Evolutionary conservation across 1,284 basidiomycete genomes (phyloP), one percentile per base, ranked within the genome.

Genomic region (Agroathelia rolfsii): DNA sequence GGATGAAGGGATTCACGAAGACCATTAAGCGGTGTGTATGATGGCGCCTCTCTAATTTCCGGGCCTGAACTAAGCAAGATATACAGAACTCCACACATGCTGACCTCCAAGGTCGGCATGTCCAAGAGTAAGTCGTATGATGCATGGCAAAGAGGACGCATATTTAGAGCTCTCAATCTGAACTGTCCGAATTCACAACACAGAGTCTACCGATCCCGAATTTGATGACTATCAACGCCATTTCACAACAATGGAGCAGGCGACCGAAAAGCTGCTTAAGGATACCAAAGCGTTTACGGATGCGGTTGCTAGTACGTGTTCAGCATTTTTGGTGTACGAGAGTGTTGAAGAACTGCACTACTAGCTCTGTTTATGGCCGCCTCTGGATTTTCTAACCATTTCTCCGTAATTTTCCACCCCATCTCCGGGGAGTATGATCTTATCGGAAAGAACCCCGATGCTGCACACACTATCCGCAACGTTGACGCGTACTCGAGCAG

Each of bases 251-350:
- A 67, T 94, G 45, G 90, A 97, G 58, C 62, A 73, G 36, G 79
- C 86, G 10, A 74, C 82, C 0, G 89, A 92, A 51, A 93, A 93
- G 61, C 66, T 98, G 40, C 58, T 89, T 45, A 96, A 96, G 61
- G 93, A 99, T 51, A 79, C 85, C 25, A 85, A 84, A 46, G 69
- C 78, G 5, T 97, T 92, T 59, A 75, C 76, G 6, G 90, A 97
- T 35, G 72, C 80, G 17, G 83, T 94, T 34, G 72, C 69, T 34
- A 56, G 88, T 87, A 46, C 43, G 77, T 59, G 27, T 18, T 26
- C 15, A 27, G 19, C 34, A 31, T 17, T 19, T 23, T n/a, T 30
- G 15, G 23, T 7, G 30, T 27, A 28, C 13, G 31, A 6, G 16
- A 13, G 42, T 20, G 36, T 35, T 12, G 14, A 24, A 26, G 16